Conservation (phyloP, 2,329 filamentous ascomycete genomes). For the Colletotrichum tamarilloi region DNA sequence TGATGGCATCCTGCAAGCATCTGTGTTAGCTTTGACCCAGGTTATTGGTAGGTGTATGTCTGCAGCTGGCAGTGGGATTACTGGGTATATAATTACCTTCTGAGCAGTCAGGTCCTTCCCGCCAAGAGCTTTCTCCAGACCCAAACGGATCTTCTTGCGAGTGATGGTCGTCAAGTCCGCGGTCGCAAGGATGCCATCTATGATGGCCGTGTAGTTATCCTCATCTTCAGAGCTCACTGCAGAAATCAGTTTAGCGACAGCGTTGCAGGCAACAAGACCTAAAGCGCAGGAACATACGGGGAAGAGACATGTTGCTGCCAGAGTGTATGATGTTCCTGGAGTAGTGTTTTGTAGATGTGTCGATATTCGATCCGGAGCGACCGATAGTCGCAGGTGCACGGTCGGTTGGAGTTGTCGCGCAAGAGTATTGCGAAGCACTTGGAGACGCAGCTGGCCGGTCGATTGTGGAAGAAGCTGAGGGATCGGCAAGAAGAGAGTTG, state of each 20-base stretch:
- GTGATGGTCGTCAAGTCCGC: slow-evolving; percentile 72
- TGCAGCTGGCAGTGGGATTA: not conserved
- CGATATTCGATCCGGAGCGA: not conserved
- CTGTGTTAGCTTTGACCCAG: not conserved
- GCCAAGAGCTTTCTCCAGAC: slow-evolving; percentile 64
- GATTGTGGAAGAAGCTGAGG: slow-evolving; percentile 6
- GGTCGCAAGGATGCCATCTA: slow-evolving; percentile 68
- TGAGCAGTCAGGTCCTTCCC: slow-evolving; percentile 69
- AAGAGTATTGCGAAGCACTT: not conserved
- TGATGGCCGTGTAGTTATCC: slow-evolving; percentile 65
- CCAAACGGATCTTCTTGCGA: slow-evolving; percentile 70
- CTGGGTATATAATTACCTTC: slow-evolving; percentile 56
- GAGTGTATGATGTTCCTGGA: slow-evolving; percentile 1
- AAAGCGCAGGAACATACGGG: slow-evolving; percentile 10
- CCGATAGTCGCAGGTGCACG: not conserved
- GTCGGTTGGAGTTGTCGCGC: not conserved
- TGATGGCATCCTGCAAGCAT: slow-evolving; percentile 70
- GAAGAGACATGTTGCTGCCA: slow-evolving; percentile 32
- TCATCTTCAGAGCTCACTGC: slow-evolving; percentile 63
- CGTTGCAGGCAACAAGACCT: not conserved
- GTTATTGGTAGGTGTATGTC: not conserved
- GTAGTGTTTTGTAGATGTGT: not conserved
- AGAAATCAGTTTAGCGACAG: not conserved
- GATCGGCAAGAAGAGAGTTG: slow-evolving; percentile 12
- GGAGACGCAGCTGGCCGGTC: slow-evolving; percentile 3